Evolutionary conservation across 352 stramenopile species (phyloP).

Genomic region (Pythium guiyangense): DNA sequence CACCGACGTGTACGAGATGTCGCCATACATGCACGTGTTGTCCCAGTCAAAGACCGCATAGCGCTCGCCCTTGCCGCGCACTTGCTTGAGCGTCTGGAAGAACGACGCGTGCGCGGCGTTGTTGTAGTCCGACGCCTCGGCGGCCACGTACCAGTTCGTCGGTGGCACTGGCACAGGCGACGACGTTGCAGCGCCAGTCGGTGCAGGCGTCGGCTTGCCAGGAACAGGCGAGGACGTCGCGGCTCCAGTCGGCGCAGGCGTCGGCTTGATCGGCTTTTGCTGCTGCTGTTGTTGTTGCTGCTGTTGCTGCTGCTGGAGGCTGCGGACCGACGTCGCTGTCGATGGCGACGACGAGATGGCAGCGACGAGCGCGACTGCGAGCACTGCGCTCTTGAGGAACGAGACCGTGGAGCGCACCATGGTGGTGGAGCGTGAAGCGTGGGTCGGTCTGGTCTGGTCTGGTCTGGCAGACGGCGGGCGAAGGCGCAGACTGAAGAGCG

Average conservation of each 20-base stretch:
- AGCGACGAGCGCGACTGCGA: not conserved
- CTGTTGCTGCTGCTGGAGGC: slow-evolving; percentile 2
- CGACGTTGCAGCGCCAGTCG: too few relatives aligned
- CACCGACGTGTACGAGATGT: slow-evolving; percentile 64
- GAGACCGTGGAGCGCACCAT: slow-evolving; percentile 2
- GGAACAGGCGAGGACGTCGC: too few relatives aligned
- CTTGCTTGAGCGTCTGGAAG: slow-evolving; percentile 25
- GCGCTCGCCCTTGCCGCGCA: slow-evolving; percentile 30
- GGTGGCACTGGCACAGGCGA: slow-evolving; percentile 1
- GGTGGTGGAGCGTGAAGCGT: too few relatives aligned
- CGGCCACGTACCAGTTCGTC: slow-evolving; percentile 29
- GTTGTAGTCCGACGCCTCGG: slow-evolving; percentile 58
- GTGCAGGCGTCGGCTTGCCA: too few relatives aligned
- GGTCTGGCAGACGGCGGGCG: too few relatives aligned
- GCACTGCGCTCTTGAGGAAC: slow-evolving; percentile 3
- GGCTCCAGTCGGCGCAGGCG: too few relatives aligned
- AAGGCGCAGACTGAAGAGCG: too few relatives aligned
- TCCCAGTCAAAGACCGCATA: slow-evolving; percentile 64
- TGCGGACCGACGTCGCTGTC: not conserved
- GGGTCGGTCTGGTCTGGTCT: too few relatives aligned
- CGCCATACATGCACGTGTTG: slow-evolving; percentile 63
- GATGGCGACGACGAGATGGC: not conserved
- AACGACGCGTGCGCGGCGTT: slow-evolving; percentile 38
- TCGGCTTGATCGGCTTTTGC: too few relatives aligned
- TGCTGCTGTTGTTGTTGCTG: not conserved